phyloP scores from a whole-genome alignment of 805 yeast genomes.

The Jamesozyma piceae region DNA sequence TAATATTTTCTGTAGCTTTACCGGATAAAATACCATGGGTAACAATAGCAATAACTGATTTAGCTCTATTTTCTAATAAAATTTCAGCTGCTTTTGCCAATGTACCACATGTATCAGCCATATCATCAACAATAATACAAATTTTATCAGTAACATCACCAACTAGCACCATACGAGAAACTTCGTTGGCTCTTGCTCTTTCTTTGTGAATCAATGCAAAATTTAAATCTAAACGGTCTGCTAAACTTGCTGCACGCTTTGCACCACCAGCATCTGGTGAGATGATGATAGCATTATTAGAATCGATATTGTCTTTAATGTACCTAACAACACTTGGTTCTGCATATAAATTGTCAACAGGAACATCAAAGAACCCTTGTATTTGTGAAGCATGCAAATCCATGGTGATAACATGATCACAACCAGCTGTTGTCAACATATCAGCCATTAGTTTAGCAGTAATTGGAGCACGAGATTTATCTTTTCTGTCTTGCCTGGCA shows the following conservation, averaged over 20 bases:
- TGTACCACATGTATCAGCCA: conserved; percentile 91
- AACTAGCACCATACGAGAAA: conserved; percentile 72
- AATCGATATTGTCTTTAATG: conserved; percentile 51
- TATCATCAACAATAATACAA: conserved; percentile 74
- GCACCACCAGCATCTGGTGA: conserved; percentile 92
- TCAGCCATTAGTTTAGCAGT: conserved; percentile 80
- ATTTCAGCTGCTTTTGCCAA: conserved; percentile 74
- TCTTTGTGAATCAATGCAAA: conserved; percentile 81
- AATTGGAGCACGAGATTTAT: conserved; percentile 75
- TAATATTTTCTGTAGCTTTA: conserved; percentile 61
- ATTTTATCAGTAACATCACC: conserved; percentile 73
- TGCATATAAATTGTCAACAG: conserved; percentile 79
- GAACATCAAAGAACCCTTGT: conserved; percentile 75
- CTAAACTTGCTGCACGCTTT: conserved; percentile 73
- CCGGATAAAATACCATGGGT: conserved; percentile 80
- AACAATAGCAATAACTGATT: conserved; percentile 68
- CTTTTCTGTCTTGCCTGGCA: conserved; percentile 81
- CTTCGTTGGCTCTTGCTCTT: conserved; percentile 75
- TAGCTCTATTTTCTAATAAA: conserved; percentile 57
- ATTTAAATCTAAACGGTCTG: conserved; percentile 67
- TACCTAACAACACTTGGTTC: conserved; percentile 74
- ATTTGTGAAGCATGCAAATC: conserved; percentile 80
- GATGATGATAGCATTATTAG: conserved; percentile 57
- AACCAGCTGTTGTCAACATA: conserved; percentile 73
- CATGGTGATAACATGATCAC: conserved; percentile 80